Evolutionary conservation across 768 basidiomycete species (phyloP), one percentile per base, ranked within the genome.

Genomic region (Pleurotus eryngii): DNA sequence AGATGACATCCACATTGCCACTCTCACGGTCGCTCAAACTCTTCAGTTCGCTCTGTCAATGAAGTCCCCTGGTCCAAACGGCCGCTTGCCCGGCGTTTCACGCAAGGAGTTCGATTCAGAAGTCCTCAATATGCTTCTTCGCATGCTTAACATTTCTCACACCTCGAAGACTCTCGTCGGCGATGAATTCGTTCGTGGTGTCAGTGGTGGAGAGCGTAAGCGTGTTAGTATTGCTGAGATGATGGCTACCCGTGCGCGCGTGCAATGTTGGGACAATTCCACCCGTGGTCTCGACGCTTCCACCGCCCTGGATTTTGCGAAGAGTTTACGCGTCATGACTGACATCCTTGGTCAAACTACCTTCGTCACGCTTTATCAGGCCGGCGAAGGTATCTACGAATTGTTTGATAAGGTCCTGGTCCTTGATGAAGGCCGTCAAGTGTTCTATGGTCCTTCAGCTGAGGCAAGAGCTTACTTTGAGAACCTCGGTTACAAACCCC

Each of bases 381-480:
- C 91, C 5, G 87, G 90, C 59, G 90, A 94, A 69, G 82, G 78
- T 53, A 87, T 90, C 59, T 88, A 88, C 58, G 77, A 84, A 0
- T 64, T 88, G 2, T 95, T 96, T 66, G 93, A 95, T 75, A 94
- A 94, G 69, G 90, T 96, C 35, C 76, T 92, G 63, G 82, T 96
- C 27, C 78, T 97, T 60, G 83, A 90, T 70, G 76, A 89, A 63
- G 91, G 93, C 8, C 87, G 80, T 24, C 87, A 90, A 68, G 87
- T 90, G 9, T 96, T 85, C 76, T 91, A 81, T 64, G 94, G 94
- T 26, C 83, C 87, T 5, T 80, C 84, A 3, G 74, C 79, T 6
- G 81, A 87, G 59, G 94, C 94, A 14, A 83, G 90, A 14, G 72
- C 73, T 1, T 95, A 95, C 73, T 94, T 97, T 63, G 82, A 90